Evolutionary conservation across 148 eudicot genomes (phyloP), one percentile per base, ranked within the genome.

Genomic region (Chenopodium quinoa): DNA sequence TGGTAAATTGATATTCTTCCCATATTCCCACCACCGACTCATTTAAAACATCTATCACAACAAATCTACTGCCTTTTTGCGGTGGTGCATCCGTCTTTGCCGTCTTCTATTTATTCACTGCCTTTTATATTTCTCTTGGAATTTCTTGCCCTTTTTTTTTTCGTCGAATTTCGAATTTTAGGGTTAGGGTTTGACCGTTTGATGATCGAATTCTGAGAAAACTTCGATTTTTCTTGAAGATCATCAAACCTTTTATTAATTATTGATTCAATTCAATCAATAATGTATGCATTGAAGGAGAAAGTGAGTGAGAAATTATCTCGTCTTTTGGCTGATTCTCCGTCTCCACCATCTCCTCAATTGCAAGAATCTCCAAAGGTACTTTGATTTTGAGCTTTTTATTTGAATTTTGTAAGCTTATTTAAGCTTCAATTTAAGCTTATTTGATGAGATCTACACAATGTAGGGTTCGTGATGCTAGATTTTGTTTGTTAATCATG

Each of bases 251-350:
- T 80, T 50, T 46, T 19, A 69, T 17, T 12, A 29, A 10, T 8
- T 25, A 25, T 10, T 29, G 9, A 27, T 2, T 27, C 6, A 23
- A 14, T 29, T 78, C 47, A 22, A 68, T 76, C 75, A 58, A 25
- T 67, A 29, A 92, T 90, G 95, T 56, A 81, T 70, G 83, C 93
- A 14, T 86, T 85, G 78, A 92, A 89, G 68, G 89, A 90, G 78
- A 92, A 86, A 78, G 86, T 90, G 16, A 68, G 91, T 0, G 89
- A 84, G 75, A 90, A 90, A 82, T 82, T 92, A 60, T 88, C 95
- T 65, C 82, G 86, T 72, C 76, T 92, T 73, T 85, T 89, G 79
- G 84, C 87, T 54, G 88, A 84, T 68, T 89, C 91, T 25, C 81
- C 91, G 0, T 64, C 92, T 74, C 72, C 75, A 63, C 83, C 89